Evolutionary conservation across 31 red algal species (phyloP), one percentile per base, ranked within the genome.

Genomic region (Bonnemaisonia californica): DNA sequence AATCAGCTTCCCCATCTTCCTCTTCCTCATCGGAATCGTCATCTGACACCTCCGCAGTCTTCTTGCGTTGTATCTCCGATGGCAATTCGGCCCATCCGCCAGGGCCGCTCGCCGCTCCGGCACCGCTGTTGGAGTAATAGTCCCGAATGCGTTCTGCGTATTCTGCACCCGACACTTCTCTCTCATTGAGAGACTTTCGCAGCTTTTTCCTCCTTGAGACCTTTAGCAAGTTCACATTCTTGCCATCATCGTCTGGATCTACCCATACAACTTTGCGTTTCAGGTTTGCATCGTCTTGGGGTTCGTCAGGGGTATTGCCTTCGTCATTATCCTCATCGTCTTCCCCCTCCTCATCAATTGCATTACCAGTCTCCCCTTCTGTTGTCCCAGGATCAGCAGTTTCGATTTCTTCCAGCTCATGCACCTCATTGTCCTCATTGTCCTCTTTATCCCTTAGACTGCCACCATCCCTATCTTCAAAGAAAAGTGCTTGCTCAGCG

Each of bases 51-150:
- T 72, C 70, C 59, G 33, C 72, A 47, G 0, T 64, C 57, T 3
- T 35, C 32, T 26, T 60, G 65, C 26, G 74, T 9, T 36, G 40
- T 41, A 61, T 24, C 35, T 84, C 30, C 34, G 80, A 77, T 22
- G 87, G 87, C 13, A 90, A 61, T 30, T 82, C 28, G 2, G 87
- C 87, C 87, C 87, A 90, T 40, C 51, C 62, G 2, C 79, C 79
- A 54, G 79, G 41, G 1, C 69, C 79, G 42, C 54, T 48, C 9
- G 27, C 57, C 16, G 33, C 23, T 2, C 3, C 60, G 42, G 21
- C 36, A 8, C 34, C 34, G 38, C 54, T 41, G 34, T 71, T 69
- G 1, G 33, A 28, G 62, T 74, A 71, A 32, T 57, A 69, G 12
- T 60, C 78, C 9, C 71, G 57, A 2, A 90, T 39, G 30, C 87